These are phyloP conservation scores for Neophaeococcomyces aloes DNA, from an alignment of 2,329 filamentous ascomycete genomes.

Conservation along the genomic window DNA sequence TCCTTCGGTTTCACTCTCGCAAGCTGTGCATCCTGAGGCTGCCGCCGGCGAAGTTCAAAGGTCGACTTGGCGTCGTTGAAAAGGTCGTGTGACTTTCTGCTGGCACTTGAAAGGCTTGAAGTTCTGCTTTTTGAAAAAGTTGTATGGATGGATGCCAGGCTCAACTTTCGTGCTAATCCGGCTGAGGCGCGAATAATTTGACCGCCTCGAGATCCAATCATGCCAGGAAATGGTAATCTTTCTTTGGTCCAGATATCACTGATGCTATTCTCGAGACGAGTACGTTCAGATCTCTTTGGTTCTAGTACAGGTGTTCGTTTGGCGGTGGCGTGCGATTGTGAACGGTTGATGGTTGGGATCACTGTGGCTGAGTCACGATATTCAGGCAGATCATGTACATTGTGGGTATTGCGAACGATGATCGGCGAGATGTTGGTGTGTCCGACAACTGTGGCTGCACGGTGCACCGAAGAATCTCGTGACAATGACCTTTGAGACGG, in stretches of 20 bases:
- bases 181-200: constrained; percentile 67
- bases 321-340: constrained; percentile 66
- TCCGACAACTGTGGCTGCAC: constrained; percentile 61
- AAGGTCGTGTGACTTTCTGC: constrained; percentile 18
- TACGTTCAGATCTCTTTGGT: constrained; percentile 63
- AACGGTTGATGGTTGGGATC: constrained; percentile 51
- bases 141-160: constrained; percentile 65
- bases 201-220: constrained; percentile 57
- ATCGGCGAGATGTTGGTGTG: constrained; percentile 62
- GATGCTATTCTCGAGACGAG: constrained; percentile 63
- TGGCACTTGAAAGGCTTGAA: constrained; percentile 41
- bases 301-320: constrained; percentile 60
- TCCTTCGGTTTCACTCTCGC: constrained; percentile 13
- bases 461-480: constrained; percentile 60
- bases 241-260: constrained; percentile 78
- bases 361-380: constrained; percentile 27
- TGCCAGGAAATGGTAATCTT: constrained; percentile 69
- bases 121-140: constrained; percentile 61
- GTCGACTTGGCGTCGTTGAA: constrained; percentile 14
- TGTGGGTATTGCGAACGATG: constrained; percentile 75
- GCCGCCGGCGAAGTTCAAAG: constrained; percentile 18
- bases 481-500: constrained; percentile 50
- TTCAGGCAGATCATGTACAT: constrained; percentile 47
- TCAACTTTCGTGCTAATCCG: constrained; percentile 81
- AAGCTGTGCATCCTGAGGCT: constrained; percentile 11